Evolutionary conservation across 768 basidiomycete genomes (phyloP).

Genomic region (Tephrocybe rancida): DNA sequence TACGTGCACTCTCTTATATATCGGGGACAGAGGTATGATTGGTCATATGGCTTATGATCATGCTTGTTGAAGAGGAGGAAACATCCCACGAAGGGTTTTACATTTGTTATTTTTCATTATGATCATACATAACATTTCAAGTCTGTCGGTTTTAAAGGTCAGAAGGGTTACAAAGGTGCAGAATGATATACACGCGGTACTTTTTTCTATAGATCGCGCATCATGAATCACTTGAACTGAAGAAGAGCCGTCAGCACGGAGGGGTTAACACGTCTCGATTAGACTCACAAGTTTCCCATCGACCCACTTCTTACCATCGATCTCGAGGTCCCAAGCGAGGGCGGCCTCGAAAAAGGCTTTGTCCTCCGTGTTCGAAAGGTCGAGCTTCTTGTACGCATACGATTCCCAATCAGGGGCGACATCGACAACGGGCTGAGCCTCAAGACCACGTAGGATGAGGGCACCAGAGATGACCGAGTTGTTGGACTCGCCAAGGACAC

Average conservation of each 20-base stretch:
- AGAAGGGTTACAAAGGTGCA: too few relatives aligned
- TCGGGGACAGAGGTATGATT: too few relatives aligned
- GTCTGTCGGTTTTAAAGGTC: too few relatives aligned
- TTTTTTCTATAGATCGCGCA: background rate
- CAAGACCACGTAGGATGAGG: conserved; percentile 82
- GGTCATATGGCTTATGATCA: too few relatives aligned
- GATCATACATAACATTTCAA: too few relatives aligned
- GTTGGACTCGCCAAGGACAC: conserved; percentile 83
- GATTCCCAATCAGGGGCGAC: conserved; percentile 93
- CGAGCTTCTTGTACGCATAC: conserved; percentile 78
- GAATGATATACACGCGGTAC: background rate
- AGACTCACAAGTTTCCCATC: conserved; percentile 89
- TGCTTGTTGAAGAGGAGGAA: too few relatives aligned
- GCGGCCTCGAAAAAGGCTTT: conserved; percentile 92
- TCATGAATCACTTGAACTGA: background rate
- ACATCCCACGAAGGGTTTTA: background rate
- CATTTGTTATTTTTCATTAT: too few relatives aligned
- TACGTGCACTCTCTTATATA: too few relatives aligned
- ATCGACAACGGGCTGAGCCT: conserved; percentile 67
- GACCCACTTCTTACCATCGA: conserved; percentile 88
- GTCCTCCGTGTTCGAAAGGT: conserved; percentile 73
- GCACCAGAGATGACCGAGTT: conserved; percentile 82
- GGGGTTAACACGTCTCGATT: background rate
- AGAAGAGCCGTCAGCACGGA: background rate
- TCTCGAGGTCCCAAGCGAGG: conserved; percentile 90